Percentiles rank a stretch among this genome's conserved stretches.
These are phyloP conservation scores for Hysterangium stoloniferum DNA, from an alignment of 768 basidiomycete genomes.

Conservation along the genomic window DNA sequence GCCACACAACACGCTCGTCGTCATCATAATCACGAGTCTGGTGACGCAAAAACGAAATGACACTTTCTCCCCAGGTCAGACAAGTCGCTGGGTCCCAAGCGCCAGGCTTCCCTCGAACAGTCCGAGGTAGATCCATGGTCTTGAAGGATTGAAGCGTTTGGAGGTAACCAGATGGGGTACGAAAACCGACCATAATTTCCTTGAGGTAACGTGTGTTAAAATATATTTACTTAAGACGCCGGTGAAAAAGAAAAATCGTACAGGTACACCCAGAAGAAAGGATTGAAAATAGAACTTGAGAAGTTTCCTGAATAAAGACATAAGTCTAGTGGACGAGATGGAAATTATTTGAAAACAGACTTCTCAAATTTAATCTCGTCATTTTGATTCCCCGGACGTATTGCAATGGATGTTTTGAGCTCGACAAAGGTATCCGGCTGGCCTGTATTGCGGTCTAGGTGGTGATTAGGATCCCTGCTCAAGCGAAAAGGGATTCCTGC, in stretches of 20 bases:
- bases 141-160: conserved; percentile 63
- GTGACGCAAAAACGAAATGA: conserved; percentile 45
- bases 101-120: conserved; percentile 63
- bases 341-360: conserved; percentile 32
- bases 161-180: conserved; percentile 66
- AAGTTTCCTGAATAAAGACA: conserved; percentile 53
- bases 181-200: conserved; percentile 86
- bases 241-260: conserved; percentile 26
- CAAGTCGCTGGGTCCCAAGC: conserved; percentile 75
- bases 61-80: conserved; percentile 62
- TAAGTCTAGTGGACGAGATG: not conserved
- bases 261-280: conserved; percentile 86
- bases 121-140: conserved; percentile 71
- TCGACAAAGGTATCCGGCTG: conserved; percentile 69
- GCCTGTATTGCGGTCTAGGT: conserved; percentile 50
- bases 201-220: conserved; percentile 22
- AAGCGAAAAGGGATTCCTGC: not conserved
- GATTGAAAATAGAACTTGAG: conserved; percentile 91
- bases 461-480: conserved; percentile 13
- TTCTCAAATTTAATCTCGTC: conserved; percentile 76
- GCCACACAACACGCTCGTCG: conserved; percentile 46
- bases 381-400: conserved; percentile 40
- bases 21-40: conserved; percentile 9
- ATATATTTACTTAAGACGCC: not conserved
- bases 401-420: conserved; percentile 76